Conservation (phyloP, 441 rosid genomes). For the Cnidoscolus chayamansa region DNA sequence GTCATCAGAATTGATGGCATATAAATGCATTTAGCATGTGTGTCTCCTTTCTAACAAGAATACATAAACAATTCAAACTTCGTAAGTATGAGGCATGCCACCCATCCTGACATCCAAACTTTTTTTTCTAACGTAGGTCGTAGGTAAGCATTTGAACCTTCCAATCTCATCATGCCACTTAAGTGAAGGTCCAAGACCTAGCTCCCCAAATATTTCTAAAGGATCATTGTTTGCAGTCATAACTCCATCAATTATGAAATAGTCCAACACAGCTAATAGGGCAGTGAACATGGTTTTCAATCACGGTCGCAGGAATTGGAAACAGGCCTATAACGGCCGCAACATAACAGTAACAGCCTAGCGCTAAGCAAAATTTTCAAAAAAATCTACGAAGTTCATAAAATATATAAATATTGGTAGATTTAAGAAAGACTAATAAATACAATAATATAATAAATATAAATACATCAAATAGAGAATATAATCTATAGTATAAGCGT, state of each 20-base stretch:
- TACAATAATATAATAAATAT: no score
- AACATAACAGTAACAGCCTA: no score
- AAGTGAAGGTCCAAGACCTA: constrained; percentile 1
- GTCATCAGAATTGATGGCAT: not conserved
- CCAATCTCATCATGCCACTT: not conserved
- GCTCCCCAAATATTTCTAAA: not conserved
- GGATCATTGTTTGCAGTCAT: not conserved
- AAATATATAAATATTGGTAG: no score
- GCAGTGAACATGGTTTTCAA: not conserved
- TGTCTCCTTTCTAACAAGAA: not conserved
- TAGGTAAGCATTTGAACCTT: not conserved
- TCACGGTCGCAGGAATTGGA: no score
- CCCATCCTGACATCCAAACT: not conserved
- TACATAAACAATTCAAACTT: not conserved
- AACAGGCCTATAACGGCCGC: no score
- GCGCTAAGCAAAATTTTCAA: no score
- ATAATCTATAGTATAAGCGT: no score
- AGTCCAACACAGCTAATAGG: not conserved
- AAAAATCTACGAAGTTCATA: no score
- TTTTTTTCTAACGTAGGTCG: not conserved
- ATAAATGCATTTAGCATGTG: constrained; percentile 6
- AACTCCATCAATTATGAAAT: not conserved
- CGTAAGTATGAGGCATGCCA: not conserved
- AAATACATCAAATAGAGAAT: no score
- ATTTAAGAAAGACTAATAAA: no score